Percentiles rank a stretch among this genome's conserved stretches.
phyloP scores from a whole-genome alignment of 2,329 filamentous ascomycete genomes.

The Colletotrichum liriopes region DNA sequence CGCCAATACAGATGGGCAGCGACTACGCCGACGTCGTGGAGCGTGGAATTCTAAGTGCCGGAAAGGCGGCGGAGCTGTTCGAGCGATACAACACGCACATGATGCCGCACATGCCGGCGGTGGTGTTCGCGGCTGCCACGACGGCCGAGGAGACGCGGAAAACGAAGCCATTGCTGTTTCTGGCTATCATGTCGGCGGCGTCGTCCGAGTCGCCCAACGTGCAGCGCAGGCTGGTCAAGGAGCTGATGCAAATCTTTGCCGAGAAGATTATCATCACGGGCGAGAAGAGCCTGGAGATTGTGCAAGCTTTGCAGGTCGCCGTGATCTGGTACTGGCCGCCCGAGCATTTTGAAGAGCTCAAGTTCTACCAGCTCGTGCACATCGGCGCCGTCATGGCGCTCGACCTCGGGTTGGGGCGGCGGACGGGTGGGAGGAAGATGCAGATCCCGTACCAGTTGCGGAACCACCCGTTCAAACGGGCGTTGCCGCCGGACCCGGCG shows the following conservation, averaged over 20 bases:
- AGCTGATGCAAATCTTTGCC: constrained; percentile 81
- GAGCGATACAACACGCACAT: constrained; percentile 73
- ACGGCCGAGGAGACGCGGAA: constrained; percentile 70
- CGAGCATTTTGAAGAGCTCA: constrained; percentile 86
- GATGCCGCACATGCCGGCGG: constrained; percentile 73
- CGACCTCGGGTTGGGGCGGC: constrained; percentile 83
- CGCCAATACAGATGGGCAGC: constrained; percentile 38
- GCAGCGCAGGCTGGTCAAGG: constrained; percentile 75
- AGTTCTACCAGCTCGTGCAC: constrained; percentile 91
- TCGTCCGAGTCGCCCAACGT: constrained; percentile 69
- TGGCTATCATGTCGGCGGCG: constrained; percentile 79
- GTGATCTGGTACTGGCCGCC: constrained; percentile 91
- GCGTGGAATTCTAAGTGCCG: constrained; percentile 70
- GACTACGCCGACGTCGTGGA: constrained; percentile 68
- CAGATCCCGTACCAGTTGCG: constrained; percentile 53
- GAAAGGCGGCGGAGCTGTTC: constrained; percentile 70
- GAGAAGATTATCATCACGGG: constrained; percentile 82
- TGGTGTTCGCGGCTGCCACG: constrained; percentile 70
- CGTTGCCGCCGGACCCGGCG: constrained; percentile 65
- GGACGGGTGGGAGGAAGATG: constrained; percentile 44
- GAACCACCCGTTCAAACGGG: constrained; percentile 59
- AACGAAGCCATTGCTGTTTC: constrained; percentile 76
- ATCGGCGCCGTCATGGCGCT: constrained; percentile 86
- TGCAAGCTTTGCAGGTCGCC: constrained; percentile 82
- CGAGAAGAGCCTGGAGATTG: constrained; percentile 86